A percentile compares a stretch with the other conserved stretches of the same genome.
These are phyloP conservation scores for Liquidambar formosana DNA, from an alignment of 164 flowering plant species.

Conservation along the genomic window DNA sequence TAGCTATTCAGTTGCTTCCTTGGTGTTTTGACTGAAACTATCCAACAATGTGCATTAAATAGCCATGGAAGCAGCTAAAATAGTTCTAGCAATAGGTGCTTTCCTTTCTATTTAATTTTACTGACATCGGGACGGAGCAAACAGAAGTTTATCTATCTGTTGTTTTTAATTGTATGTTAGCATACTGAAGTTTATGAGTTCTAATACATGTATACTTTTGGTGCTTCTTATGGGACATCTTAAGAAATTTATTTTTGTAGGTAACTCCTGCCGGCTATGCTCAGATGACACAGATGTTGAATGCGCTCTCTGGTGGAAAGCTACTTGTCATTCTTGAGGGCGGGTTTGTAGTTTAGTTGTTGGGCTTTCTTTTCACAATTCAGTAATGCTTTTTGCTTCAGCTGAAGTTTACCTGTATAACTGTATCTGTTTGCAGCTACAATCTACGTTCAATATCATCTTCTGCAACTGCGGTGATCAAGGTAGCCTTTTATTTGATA, in stretches of 20 bases:
- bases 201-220: background rate
- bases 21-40: background rate
- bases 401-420: background rate
- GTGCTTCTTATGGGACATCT: background rate
- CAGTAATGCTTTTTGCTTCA: background rate
- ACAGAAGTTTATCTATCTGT: no score
- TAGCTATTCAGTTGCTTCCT: background rate
- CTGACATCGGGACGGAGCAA: no score
- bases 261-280: slow-evolving; percentile 96
- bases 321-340: slow-evolving; percentile 97
- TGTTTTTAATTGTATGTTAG: background rate
- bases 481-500: slow-evolving; percentile 39
- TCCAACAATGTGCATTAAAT: background rate
- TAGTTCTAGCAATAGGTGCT: background rate
- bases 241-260: slow-evolving; percentile 33
- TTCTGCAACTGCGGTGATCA: slow-evolving; percentile 85
- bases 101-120: background rate
- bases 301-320: slow-evolving; percentile 65
- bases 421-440: slow-evolving; percentile 56
- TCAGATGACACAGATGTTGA: slow-evolving; percentile 80
- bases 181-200: background rate
- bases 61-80: background rate
- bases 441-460: slow-evolving; percentile 96
- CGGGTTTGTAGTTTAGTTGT: slow-evolving; percentile 63
- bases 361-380: slow-evolving; percentile 4